phyloP scores from a whole-genome alignment of 2,329 filamentous ascomycete species.

The Scedosporium dehoogii region DNA sequence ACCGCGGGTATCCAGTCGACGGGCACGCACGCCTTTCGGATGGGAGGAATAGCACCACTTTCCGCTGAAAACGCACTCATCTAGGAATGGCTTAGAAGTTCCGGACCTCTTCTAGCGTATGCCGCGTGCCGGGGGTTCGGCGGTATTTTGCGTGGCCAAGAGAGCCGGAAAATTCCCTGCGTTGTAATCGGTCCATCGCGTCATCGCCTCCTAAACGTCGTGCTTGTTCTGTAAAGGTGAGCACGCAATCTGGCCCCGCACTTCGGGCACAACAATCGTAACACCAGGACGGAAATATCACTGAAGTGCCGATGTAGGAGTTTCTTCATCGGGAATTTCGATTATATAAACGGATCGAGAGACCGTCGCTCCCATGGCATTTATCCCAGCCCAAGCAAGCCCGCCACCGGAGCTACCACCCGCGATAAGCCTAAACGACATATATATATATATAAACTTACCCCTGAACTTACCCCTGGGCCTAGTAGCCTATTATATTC shows the following conservation, averaged over 20 bases:
- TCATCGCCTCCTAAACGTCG: background rate
- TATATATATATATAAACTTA: background rate
- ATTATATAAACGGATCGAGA: background rate
- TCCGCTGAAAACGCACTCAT: too few relatives aligned
- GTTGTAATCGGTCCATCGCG: background rate
- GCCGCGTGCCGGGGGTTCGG: too few relatives aligned
- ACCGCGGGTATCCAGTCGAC: background rate
- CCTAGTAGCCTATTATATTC: background rate
- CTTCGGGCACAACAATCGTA: background rate
- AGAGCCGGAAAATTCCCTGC: background rate
- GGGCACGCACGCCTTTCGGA: background rate
- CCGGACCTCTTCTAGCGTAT: too few relatives aligned
- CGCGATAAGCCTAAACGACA: background rate
- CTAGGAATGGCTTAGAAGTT: too few relatives aligned
- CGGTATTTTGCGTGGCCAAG: background rate
- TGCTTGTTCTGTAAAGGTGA: background rate
- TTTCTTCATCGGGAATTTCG: background rate
- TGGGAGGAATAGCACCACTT: background rate
- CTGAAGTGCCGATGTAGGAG: background rate
- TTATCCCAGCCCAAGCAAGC: background rate
- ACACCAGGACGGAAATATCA: background rate
- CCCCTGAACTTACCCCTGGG: background rate
- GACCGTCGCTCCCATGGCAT: background rate
- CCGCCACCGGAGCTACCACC: background rate
- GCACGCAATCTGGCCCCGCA: background rate